phyloP scores from a whole-genome alignment of 1,139 yeast genomes.

The Sugiyamaella castrensis region DNA sequence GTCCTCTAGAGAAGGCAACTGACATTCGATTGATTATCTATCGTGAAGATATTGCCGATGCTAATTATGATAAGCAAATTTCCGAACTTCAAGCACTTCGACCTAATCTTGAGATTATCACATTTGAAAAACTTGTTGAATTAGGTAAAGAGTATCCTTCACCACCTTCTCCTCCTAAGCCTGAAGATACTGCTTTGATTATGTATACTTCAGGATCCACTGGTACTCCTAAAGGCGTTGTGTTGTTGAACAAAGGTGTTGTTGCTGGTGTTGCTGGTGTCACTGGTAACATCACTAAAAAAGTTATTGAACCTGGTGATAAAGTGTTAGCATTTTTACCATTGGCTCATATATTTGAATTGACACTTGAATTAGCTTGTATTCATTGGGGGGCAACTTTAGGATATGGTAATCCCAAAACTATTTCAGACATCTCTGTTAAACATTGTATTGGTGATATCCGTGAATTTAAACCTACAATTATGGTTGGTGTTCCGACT shows the following conservation, averaged over 20 bases:
- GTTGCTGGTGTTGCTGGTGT: conserved; percentile 86
- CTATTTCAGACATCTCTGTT: conserved; percentile 77
- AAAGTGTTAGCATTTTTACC: conserved; percentile 87
- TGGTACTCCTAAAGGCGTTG: conserved; percentile 97
- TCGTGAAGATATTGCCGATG: conserved; percentile 56
- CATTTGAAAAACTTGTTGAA: conserved; percentile 62
- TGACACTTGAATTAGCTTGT: conserved; percentile 74
- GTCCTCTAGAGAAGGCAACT: conserved; percentile 67
- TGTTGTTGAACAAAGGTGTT: conserved; percentile 71
- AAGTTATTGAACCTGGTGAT: conserved; percentile 53
- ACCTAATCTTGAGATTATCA: conserved; percentile 71
- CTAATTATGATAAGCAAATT: conserved; percentile 58
- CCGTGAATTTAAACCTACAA: conserved; percentile 80
- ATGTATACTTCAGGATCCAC: conserved; percentile 99
- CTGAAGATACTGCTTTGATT: conserved; percentile 81
- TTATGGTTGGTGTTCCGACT: conserved; percentile 98
- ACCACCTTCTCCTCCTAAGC: conserved; percentile 52
- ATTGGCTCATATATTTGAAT: conserved; percentile 92
- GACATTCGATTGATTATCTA: conserved; percentile 68
- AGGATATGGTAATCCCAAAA: conserved; percentile 93
- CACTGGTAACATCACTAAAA: conserved; percentile 57
- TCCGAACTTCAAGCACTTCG: conserved; percentile 57
- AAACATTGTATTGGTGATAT: conserved; percentile 87
- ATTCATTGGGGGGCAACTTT: conserved; percentile 88
- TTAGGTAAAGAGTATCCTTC: conserved; percentile 55